Conservation (phyloP, 208 protist genomes). For the Trypanosoma melophagium region DNA sequence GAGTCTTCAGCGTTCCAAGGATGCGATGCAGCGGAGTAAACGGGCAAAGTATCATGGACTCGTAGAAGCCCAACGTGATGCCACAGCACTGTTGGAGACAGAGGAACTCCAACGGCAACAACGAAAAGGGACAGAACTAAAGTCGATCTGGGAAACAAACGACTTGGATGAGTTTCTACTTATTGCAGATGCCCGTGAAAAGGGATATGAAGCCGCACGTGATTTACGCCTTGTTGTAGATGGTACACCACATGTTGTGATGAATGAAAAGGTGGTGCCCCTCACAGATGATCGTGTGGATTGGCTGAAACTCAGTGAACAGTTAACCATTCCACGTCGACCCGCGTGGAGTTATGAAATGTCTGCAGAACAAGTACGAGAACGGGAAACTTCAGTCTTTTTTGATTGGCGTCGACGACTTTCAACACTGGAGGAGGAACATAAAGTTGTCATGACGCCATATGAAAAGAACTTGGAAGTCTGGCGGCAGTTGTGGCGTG, state of each 20-base stretch:
- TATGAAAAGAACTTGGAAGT: conserved; percentile 99
- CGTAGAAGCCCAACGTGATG: conserved; percentile 47
- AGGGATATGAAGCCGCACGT: conserved; percentile 81
- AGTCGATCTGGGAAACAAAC: conserved; percentile 90
- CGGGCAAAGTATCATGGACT: conserved; percentile 47
- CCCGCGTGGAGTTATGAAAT: conserved; percentile 83
- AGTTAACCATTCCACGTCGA: conserved; percentile 81
- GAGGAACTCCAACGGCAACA: conserved; percentile 42
- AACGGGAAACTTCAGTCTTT: conserved; percentile 80
- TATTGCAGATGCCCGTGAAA: conserved; percentile 85
- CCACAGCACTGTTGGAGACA: conserved; percentile 32
- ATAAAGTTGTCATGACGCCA: conserved; percentile 94
- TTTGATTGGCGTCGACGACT: conserved; percentile 89
- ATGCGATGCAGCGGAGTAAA: conserved; percentile 33
- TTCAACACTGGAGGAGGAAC: conserved; percentile 91
- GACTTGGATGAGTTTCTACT: conserved; percentile 85
- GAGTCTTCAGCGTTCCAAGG: conserved; percentile 75
- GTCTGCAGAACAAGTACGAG: conserved; percentile 62
- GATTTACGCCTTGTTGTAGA: conserved; percentile 81
- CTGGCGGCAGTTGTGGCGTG: conserved; percentile 99
- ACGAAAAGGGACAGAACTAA: conserved; percentile 36
- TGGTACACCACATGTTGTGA: conserved; percentile 76
- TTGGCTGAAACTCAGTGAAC: conserved; percentile 76
- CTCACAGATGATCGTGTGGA: conserved; percentile 36
- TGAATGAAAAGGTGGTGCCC: conserved; percentile 64